These are phyloP conservation scores for Sungouiella thailandica DNA, from an alignment of 805 yeast species.

Conservation along the genomic window DNA sequence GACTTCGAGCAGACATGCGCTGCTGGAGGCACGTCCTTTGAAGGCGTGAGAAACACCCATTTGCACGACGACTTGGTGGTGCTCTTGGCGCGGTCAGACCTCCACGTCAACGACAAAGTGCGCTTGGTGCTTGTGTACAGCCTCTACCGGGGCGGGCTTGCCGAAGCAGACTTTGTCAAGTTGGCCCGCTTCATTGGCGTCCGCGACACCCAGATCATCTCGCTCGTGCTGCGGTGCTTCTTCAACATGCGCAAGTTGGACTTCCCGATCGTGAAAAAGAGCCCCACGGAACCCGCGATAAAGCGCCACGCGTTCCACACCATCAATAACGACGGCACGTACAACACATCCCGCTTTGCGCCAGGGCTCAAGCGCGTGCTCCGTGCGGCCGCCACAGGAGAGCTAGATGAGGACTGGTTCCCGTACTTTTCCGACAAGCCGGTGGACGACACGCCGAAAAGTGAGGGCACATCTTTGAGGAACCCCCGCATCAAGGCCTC, in stretches of 20 bases:
- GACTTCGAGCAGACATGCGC: conserved; percentile 82
- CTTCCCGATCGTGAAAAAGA: conserved; percentile 44
- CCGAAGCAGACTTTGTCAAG: conserved; percentile 67
- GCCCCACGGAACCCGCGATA: conserved; percentile 38
- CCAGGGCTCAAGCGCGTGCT: conserved; percentile 65
- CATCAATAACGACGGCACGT: conserved; percentile 45
- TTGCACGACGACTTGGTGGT: conserved; percentile 59
- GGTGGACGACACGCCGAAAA: conserved; percentile 37
- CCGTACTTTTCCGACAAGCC: conserved; percentile 79
- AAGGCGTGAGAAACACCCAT: conserved; percentile 57
- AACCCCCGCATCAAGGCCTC: conserved; percentile 15
- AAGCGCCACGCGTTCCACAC: conserved; percentile 54
- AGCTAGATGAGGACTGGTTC: conserved; percentile 53
- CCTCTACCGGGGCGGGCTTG: conserved; percentile 75
- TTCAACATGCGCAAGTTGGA: conserved; percentile 48
- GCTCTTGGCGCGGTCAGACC: conserved; percentile 44
- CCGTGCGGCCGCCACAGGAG: conserved; percentile 45
- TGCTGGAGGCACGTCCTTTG: conserved; percentile 64
- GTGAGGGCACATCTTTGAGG: conserved; percentile 10
- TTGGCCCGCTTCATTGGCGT: conserved; percentile 52
- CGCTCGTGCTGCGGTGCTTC: conserved; percentile 52
- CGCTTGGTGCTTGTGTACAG: conserved; percentile 73
- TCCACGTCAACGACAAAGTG: conserved; percentile 61
- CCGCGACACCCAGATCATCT: conserved; percentile 41
- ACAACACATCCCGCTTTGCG: conserved; percentile 65